Evolutionary conservation across 2,329 filamentous ascomycete species (phyloP), one percentile per base, ranked within the genome.

Genomic region (Curvularia sp.): DNA sequence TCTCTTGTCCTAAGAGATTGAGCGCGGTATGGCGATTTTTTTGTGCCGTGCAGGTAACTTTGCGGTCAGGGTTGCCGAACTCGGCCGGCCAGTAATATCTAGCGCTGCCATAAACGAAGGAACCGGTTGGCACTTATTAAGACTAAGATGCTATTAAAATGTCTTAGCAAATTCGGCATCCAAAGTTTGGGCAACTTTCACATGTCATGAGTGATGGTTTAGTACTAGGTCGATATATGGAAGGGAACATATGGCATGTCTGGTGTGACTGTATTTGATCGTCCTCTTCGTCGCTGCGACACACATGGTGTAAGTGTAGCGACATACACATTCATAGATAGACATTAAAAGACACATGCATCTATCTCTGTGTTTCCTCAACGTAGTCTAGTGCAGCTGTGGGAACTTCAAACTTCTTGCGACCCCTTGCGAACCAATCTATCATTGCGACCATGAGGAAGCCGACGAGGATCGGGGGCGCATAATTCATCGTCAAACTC

Each of bases 81-180:
- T 69, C 60, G 59, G 59, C 61, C 61, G 49, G 45, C 65, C 63
- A 67, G 66, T 66, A 61, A 59, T 49, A 51, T 45, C 53, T 59
- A 53, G 63, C 38, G 45, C 36, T 39, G 27, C 55, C 49, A 53
- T 51, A 65, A 64, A 65, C 50, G n/a, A 47, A 19, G 43, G 32
- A 19, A n/a, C 47, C 9, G 18, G n/a, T 12, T 49, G 9, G 15
- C n/a, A 28, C 47, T 30, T 53, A n/a, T 9, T 18, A 19, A 21
- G n/a, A 18, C 23, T 39, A 25, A 9, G 23, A 19, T 28, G n/a
- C 28, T 5, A 27, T 10, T 15, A 2, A 25, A 1, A 2, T 8
- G 10, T 39, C 25, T 7, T 23, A 13, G 19, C 3, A 9, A 39
- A 5, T 39, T 4, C 13, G 2, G 2, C 3, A 19, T 13, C n/a